Base-by-base conservation (phyloP, 768 basidiomycete species). In the Russula vinacea region DNA sequence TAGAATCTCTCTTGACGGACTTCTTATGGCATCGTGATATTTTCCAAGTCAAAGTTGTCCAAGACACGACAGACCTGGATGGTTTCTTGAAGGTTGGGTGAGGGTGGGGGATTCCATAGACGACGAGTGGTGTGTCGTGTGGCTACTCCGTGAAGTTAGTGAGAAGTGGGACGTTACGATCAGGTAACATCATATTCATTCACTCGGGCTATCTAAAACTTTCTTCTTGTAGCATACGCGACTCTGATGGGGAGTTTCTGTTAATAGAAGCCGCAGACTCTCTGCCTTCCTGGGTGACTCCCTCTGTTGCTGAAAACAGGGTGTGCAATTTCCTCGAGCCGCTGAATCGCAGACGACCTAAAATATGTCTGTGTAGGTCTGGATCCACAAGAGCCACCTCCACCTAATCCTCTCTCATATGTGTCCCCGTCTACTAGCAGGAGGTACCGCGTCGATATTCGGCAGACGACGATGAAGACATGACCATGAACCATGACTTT, bases 71-170 rank as follows among this genome's bases (percentile, higher is more conserved):
- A 71, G 71, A 19, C 65, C 76, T 56, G 78, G 74, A n/a, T 87
- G 82, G 77, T 77, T 86, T 47, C 75, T 98, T 1, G 87, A 93
- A 71, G 94, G 95, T 10, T 78, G 80, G 51, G 91, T 95, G 87
- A 80, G 94, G 51, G 90, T 98, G 26, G 96, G 97, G 3, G 97
- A 99, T 75, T 90, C 87, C 58, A 83, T 98, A n/a, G 95, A 99
- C 74, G 97, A 99, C 70, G 97, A 99, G 75, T 99, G 97, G 97
- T 88, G 87, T 73, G 81, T 84, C 16, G 94, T 98, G 19, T 98
- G 92, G 92, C 78, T 98, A 53, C 77, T 98, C 62, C 82, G 80
- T 69, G 83, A 92, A 74, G 79, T 96, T 62, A 89, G 86, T 65
- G 76, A 79, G 45, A 84, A 84, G 66, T 95, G 89, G 89, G 89